Conservation (phyloP, 1,284 basidiomycete species). For the Sporisorium sorghi region DNA sequence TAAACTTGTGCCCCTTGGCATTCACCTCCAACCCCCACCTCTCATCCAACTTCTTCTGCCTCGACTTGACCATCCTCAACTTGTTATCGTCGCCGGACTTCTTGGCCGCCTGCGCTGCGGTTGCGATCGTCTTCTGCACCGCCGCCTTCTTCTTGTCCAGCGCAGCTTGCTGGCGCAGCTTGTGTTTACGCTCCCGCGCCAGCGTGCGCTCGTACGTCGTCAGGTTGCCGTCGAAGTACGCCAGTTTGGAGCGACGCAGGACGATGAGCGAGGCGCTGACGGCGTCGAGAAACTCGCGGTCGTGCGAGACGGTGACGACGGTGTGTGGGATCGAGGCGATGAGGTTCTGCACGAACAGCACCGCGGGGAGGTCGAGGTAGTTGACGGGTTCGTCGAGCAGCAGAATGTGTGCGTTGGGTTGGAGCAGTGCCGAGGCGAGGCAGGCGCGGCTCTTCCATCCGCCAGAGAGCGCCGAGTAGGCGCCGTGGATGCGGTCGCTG, state of each 20-base stretch:
- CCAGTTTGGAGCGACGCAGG: constrained; percentile 74
- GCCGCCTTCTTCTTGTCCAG: constrained; percentile 74
- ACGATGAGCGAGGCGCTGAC: constrained; percentile 79
- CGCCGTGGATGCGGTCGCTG: constrained; percentile 72
- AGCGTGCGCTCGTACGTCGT: constrained; percentile 75
- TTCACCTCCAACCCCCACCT: constrained; percentile 74
- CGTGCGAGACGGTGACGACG: constrained; percentile 77
- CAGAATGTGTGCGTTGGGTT: constrained; percentile 70
- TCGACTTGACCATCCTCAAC: constrained; percentile 74
- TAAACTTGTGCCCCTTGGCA: constrained; percentile 74
- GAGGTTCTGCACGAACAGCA: constrained; percentile 74
- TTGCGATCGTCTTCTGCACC: constrained; percentile 72
- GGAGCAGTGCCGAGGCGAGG: constrained; percentile 71
- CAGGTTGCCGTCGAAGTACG: constrained; percentile 76
- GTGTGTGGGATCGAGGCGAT: constrained; percentile 72
- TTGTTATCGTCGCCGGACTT: constrained; percentile 77
- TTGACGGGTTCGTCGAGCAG: constrained; percentile 72
- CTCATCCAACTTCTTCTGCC: constrained; percentile 77
- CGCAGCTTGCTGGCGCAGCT: constrained; percentile 74
- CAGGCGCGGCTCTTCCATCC: constrained; percentile 78
- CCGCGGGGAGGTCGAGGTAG: constrained; percentile 70
- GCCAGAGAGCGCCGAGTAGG: constrained; percentile 75
- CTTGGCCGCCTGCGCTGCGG: constrained; percentile 74
- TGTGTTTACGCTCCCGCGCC: constrained; percentile 73
- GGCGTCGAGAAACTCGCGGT: constrained; percentile 77